Conservation (phyloP, 2,329 filamentous ascomycete species). For the Talaromyces verruculosus region DNA sequence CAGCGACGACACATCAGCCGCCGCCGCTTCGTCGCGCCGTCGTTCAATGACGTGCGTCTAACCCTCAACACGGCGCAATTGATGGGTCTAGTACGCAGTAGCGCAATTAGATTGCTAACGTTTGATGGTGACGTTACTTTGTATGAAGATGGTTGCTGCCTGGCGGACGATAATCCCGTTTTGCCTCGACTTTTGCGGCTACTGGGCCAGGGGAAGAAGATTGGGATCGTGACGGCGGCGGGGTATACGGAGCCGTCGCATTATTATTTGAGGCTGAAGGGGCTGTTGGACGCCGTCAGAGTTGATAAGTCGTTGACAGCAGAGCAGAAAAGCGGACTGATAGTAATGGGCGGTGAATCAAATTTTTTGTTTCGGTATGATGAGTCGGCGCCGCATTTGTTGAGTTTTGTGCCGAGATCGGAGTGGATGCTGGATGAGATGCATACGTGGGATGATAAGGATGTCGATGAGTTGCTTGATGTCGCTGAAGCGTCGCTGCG, state of each 20-base stretch:
- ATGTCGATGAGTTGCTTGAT: slow-evolving; percentile 79
- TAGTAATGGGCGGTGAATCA: slow-evolving; percentile 93
- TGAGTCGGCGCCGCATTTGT: slow-evolving; percentile 61
- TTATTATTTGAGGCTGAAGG: slow-evolving; percentile 84
- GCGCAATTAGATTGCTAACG: slow-evolving; percentile 77
- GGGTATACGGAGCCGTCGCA: slow-evolving; percentile 85
- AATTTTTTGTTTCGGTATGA: slow-evolving; percentile 91
- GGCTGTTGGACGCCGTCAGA: slow-evolving; percentile 76
- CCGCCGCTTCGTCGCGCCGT: slow-evolving; percentile 88
- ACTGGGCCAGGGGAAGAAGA: slow-evolving; percentile 72
- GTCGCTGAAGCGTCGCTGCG: slow-evolving; percentile 80
- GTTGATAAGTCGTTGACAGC: slow-evolving; percentile 61
- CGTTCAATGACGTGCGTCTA: slow-evolving; percentile 93
- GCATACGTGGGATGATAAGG: slow-evolving; percentile 55
- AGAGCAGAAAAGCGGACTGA: slow-evolving; percentile 70
- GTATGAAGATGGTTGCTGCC: slow-evolving; percentile 82
- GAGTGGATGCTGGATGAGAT: slow-evolving; percentile 63
- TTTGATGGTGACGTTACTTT: slow-evolving; percentile 98
- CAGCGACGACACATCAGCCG: slow-evolving; percentile 81
- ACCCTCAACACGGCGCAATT: slow-evolving; percentile 93
- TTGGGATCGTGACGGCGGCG: slow-evolving; percentile 95
- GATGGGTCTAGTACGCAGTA: slow-evolving; percentile 77
- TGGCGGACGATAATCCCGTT: slow-evolving; percentile 73
- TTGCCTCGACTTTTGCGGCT: slow-evolving; percentile 69
- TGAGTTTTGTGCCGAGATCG: slow-evolving; percentile 61